These are phyloP conservation scores for Penicillium hesseltinei DNA, from an alignment of 2,329 filamentous ascomycete species.

Conservation along the genomic window DNA sequence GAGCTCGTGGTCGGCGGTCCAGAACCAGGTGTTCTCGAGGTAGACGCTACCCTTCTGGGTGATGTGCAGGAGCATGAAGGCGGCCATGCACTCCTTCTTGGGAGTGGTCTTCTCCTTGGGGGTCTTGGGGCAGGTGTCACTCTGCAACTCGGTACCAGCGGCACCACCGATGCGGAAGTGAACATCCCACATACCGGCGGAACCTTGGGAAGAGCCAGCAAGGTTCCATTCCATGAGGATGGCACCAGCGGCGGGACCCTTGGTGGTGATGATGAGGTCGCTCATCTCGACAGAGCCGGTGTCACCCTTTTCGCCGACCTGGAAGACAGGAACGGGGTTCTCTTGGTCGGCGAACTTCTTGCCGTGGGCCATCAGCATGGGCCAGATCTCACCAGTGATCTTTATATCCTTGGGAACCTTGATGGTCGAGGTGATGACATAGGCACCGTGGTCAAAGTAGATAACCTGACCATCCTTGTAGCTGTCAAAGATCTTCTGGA, in stretches of 20 bases:
- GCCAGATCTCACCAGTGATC: slow-evolving; percentile 90
- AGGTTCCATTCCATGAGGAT: slow-evolving; percentile 93
- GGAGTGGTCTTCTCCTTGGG: slow-evolving; percentile 61
- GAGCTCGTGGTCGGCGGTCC: slow-evolving; percentile 88
- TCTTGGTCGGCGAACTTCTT: slow-evolving; percentile 67
- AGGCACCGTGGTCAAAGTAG: slow-evolving; percentile 65
- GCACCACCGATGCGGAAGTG: slow-evolving; percentile 90
- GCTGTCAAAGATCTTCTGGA: slow-evolving; percentile 74
- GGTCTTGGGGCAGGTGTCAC: slow-evolving; percentile 74
- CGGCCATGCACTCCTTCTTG: slow-evolving; percentile 68
- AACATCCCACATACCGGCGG: slow-evolving; percentile 87
- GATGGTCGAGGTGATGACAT: slow-evolving; percentile 60
- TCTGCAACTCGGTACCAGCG: slow-evolving; percentile 78
- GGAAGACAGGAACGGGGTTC: slow-evolving; percentile 80
- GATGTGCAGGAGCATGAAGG: slow-evolving; percentile 63
- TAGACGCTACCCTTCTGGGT: slow-evolving; percentile 64
- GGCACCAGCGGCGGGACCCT: slow-evolving; percentile 78
- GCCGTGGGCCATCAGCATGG: slow-evolving; percentile 81
- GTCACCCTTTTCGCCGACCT: slow-evolving; percentile 75
- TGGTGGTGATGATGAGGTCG: slow-evolving; percentile 81
- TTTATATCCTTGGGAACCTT: slow-evolving; percentile 70
- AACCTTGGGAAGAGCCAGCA: slow-evolving; percentile 60
- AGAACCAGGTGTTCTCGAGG: slow-evolving; percentile 87
- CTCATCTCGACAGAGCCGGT: slow-evolving; percentile 80
- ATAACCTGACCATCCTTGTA: slow-evolving; percentile 60